Evolutionary conservation across 306 rosid genomes (phyloP).

Genomic region (Mimosa pudica): DNA sequence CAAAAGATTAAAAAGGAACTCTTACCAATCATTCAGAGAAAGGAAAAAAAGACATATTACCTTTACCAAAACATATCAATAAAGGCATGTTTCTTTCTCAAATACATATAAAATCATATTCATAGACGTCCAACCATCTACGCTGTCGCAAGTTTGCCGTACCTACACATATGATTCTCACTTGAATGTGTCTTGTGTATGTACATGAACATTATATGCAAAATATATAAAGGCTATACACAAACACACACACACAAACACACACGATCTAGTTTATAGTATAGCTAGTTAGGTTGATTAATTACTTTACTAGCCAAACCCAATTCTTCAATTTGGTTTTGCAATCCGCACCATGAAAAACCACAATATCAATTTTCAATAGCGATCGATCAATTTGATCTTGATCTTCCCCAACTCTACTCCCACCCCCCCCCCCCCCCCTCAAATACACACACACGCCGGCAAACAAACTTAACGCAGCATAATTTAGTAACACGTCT

Average conservation of each 20-base stretch:
- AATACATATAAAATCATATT: conserved; percentile 11
- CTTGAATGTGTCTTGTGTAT: conserved; percentile 1
- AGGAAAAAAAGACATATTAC: not conserved
- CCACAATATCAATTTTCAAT: not conserved
- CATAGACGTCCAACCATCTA: conserved; percentile 14
- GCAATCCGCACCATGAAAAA: not conserved
- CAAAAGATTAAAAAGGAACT: not conserved
- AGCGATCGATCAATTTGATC: conserved; percentile 12
- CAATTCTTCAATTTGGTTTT: not conserved
- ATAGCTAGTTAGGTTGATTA: too few relatives aligned
- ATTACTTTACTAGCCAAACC: not conserved
- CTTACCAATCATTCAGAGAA: not conserved
- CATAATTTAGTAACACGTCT: not conserved
- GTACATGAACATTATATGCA: conserved; percentile 19
- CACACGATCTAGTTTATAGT: not conserved
- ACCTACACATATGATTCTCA: not conserved
- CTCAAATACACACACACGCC: not conserved
- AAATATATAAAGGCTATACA: not conserved
- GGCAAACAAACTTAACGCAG: too few relatives aligned
- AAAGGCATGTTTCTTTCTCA: conserved; percentile 1
- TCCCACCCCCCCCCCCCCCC: not conserved
- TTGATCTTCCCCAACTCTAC: not conserved
- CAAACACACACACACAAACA: not conserved
- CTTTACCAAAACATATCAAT: not conserved
- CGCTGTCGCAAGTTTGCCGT: conserved; percentile 2